A percentile compares a stretch with the other conserved stretches of the same genome.
Evolutionary conservation across 2,329 filamentous ascomycete species (phyloP).

Genomic region (Colletotrichum sp.): DNA sequence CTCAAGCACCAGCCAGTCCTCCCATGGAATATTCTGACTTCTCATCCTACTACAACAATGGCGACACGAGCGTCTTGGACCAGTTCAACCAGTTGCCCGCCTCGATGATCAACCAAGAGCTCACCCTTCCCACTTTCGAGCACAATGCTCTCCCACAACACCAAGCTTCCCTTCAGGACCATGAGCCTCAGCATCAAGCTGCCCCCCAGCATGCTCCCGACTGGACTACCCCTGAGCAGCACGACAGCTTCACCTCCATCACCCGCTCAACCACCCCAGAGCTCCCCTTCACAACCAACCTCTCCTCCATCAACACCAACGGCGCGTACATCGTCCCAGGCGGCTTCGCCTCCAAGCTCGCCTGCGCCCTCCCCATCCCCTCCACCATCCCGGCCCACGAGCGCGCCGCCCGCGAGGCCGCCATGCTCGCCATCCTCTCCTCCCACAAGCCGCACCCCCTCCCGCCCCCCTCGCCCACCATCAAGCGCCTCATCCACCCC

Average conservation of each 20-base stretch:
- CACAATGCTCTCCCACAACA: not conserved
- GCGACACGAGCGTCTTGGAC: not conserved
- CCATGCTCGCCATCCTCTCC: constrained; percentile 27
- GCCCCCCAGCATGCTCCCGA: not conserved
- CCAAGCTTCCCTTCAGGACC: not conserved
- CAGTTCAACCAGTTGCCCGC: not conserved
- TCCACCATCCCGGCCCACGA: constrained; percentile 19
- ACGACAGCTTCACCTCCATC: not conserved
- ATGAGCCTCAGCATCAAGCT: not conserved
- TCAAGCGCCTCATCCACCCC: not conserved
- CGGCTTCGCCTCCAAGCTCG: constrained; percentile 18
- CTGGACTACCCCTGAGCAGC: not conserved
- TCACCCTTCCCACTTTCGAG: not conserved
- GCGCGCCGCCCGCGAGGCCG: constrained; percentile 16
- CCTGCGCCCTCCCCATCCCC: constrained; percentile 28
- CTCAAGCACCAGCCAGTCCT: not conserved
- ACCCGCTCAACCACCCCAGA: not conserved
- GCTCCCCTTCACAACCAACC: not conserved
- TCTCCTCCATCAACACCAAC: not conserved
- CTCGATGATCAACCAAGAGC: not conserved
- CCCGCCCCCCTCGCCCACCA: constrained; percentile 26
- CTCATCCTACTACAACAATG: not conserved
- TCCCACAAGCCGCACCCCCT: constrained; percentile 30
- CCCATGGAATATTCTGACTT: not conserved
- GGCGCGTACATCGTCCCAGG: not conserved